Evolutionary conservation across 1,284 basidiomycete genomes (phyloP), one percentile per base, ranked within the genome.

Genomic region (Ceratobasidium sp.): DNA sequence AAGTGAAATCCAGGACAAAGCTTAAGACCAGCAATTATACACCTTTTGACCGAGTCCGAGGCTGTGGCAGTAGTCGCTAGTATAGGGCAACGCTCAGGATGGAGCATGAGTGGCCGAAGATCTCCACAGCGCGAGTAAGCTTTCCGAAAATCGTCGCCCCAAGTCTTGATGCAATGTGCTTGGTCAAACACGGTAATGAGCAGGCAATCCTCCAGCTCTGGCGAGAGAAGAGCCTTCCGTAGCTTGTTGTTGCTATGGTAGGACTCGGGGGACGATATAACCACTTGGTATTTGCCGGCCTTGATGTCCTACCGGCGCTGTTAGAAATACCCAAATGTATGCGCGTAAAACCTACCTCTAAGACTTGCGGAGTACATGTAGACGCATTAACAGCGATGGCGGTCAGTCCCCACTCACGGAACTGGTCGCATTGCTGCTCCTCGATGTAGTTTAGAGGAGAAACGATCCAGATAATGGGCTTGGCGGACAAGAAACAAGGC

Each of bases 211-310:
- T 23, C 30, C n/a, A 68, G 66, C 5, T 50, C 66, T 12, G 44
- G 48, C 23, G 48, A 68, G 12, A 38, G 44, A 10, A 68, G 20
- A 3, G 50, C 48, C 1, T 12, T 14, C 1, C 66, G 66, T 3
- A 68, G 50, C 50, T 68, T 68, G 33, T 68, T 68, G 12, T 8
- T 3, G 7, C 54, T 48, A 33, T 68, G 52, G 50, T 68, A 68
- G 12, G 66, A 27, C 16, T 68, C 27, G 12, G 66, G 66, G 20
- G 48, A 68, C n/a, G 66, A 68, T 2, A 54, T 68, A 33, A 68
- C 20, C 6, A 68, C 48, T 7, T 54, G 8, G 23, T 68, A 68
- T 12, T 54, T 35, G 3, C 48, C 66, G 2, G 6, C 18, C 23
- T 68, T 68, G 20, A 68, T 68, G 44, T 68, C 48, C 66, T 68